Conservation (phyloP, 2,329 filamentous ascomycete species). For the Pseudopithomyces chartarum region DNA sequence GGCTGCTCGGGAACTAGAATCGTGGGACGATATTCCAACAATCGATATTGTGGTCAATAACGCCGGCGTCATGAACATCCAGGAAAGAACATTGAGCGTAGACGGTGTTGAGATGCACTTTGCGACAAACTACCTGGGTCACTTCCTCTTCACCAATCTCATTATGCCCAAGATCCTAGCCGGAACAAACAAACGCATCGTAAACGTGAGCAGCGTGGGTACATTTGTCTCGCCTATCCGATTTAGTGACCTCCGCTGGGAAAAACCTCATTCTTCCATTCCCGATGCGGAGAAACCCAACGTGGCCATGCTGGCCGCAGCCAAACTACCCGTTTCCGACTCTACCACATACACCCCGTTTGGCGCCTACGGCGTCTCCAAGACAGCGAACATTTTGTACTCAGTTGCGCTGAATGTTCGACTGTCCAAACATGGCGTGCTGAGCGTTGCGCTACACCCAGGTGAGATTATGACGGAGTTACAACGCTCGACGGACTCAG, state of each 20-base stretch:
- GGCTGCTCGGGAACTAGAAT: constrained; percentile 29
- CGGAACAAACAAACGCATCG: constrained; percentile 28
- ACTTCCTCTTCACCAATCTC: constrained; percentile 48
- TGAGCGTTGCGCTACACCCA: constrained; percentile 11
- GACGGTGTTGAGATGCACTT: constrained; percentile 50
- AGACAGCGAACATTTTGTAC: constrained; percentile 18
- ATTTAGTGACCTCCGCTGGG: constrained; percentile 1
- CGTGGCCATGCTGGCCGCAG: background rate
- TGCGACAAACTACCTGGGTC: constrained; percentile 52
- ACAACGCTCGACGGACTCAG: background rate
- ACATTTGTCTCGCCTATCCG: constrained; percentile 5
- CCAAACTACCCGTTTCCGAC: background rate
- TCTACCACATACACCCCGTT: constrained; percentile 6
- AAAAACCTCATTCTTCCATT: background rate
- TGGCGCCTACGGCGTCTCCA: constrained; percentile 17
- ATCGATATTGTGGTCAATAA: constrained; percentile 49
- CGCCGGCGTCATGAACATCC: constrained; percentile 23
- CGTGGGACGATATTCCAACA: constrained; percentile 17
- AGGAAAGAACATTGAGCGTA: constrained; percentile 34
- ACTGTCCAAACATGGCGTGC: constrained; percentile 6
- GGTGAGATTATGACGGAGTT: constrained; percentile 15
- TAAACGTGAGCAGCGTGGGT: constrained; percentile 10
- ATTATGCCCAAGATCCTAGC: constrained; percentile 44
- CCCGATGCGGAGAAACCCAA: constrained; percentile 1
- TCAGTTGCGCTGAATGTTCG: constrained; percentile 6